Evolutionary conservation across 2,329 filamentous ascomycete genomes (phyloP).

Genomic region (Pleurostoma richardsiae): DNA sequence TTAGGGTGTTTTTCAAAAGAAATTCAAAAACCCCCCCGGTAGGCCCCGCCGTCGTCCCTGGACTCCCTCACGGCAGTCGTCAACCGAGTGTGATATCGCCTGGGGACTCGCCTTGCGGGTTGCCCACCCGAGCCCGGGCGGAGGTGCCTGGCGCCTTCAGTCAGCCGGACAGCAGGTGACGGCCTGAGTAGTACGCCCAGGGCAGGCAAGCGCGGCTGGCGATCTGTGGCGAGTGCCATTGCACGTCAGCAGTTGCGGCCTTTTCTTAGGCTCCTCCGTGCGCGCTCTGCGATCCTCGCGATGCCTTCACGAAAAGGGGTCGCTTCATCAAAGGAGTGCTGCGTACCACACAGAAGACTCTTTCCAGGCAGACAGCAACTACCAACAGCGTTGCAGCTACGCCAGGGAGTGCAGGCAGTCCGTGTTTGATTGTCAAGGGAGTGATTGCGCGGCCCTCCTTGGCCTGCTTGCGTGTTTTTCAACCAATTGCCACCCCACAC

Average conservation of each 20-base stretch:
- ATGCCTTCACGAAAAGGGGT: no score
- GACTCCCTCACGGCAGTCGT: not conserved
- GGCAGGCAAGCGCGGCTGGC: not conserved
- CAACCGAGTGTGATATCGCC: not conserved
- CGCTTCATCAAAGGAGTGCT: not conserved
- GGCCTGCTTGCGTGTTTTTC: slow-evolving; percentile 1
- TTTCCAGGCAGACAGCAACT: not conserved
- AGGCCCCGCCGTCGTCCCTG: no score
- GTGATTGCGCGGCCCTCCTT: slow-evolving; percentile 1
- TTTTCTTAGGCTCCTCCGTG: no score
- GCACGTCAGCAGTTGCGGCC: no score
- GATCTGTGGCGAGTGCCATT: not conserved
- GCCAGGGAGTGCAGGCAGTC: not conserved
- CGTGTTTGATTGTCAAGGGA: not conserved
- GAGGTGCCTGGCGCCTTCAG: not conserved
- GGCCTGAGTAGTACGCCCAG: not conserved
- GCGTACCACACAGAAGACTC: not conserved
- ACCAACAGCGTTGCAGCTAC: not conserved
- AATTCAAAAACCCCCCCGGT: not conserved
- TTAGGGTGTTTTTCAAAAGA: not conserved
- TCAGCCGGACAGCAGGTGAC: not conserved
- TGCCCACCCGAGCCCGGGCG: no score
- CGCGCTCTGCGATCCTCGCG: no score
- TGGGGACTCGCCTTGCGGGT: not conserved
- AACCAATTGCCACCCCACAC: not conserved